Evolutionary conservation across 1,284 basidiomycete species (phyloP), one percentile per base, ranked within the genome.

Genomic region (Rhizopogon parksii): DNA sequence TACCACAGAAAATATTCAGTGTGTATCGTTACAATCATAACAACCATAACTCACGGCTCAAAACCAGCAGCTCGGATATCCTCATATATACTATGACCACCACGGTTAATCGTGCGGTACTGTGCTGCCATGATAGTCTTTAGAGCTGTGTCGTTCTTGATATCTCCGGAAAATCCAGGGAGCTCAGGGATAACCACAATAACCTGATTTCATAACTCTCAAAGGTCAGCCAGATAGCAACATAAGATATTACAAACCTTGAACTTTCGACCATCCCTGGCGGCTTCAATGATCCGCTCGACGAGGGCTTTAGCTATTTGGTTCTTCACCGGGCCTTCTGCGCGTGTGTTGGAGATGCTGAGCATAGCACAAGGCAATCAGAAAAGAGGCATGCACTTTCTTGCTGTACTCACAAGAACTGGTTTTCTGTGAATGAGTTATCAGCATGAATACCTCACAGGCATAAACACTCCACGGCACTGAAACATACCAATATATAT

Each of bases 61-160:
- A 74, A 86, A 1, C 93, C 91, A 17, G 80, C 90, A 51, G 77
- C 82, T 45, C 85, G 76, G 45, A 96, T 77, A 62, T 83, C 75
- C 60, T 94, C 91, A 57, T 91, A 93, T 62, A 95, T 92, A 54
- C 87, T 91, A 54, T 79, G 72, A 0, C 88, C 90, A 3, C 92
- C 93, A 32, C 92, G 80, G 63, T 91, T 93, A 57, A 97, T 94
- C 0, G 88, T 88, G 43, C 88, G 75, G 63, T 87, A 90, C 61
- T 90, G 88, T 0, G 79, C 88, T 2, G 81, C 88, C 81, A 94
- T 83, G 64, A 95, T 93, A 9, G 71, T 83, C 73, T 91, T 88
- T 55, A 93, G 61, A 6, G 85, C 73, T 15, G 75, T 68, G 58
- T 89, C 79, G 24, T 71, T 75, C 65, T 89, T 86, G 57, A 96